These are phyloP conservation scores for Fusarium avenaceum DNA, from an alignment of 2,329 filamentous ascomycete genomes.

Conservation along the genomic window DNA sequence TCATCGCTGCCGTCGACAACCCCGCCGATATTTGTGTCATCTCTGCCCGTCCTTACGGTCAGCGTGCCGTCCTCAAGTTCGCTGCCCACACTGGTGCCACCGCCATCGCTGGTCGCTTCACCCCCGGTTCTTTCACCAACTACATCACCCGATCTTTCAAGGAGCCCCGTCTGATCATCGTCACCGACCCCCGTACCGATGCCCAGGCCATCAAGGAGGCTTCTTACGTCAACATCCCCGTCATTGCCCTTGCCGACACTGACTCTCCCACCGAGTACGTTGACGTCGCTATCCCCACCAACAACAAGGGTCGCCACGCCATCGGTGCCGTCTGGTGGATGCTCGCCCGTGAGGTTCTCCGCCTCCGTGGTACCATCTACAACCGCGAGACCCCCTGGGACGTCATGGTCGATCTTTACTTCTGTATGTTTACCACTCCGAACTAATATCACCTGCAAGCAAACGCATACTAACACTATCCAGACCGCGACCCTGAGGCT, in stretches of 20 bases:
- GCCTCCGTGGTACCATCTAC: conserved; percentile 96
- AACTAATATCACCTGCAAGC: background rate
- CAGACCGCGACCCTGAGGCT: conserved; percentile 97
- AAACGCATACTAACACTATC: conserved; percentile 29
- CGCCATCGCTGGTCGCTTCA: conserved; percentile 99
- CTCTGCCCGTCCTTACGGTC: conserved; percentile 98
- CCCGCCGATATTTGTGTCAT: conserved; percentile 99
- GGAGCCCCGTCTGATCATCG: conserved; percentile 99
- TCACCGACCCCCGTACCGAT: conserved; percentile 99
- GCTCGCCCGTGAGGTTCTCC: conserved; percentile 99
- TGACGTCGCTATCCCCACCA: conserved; percentile 99
- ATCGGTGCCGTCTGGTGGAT: conserved; percentile 99
- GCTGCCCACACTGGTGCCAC: conserved; percentile 97
- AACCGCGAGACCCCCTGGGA: conserved; percentile 98
- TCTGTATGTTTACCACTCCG: conserved; percentile 73
- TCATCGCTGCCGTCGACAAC: conserved; percentile 99
- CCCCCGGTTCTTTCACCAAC: conserved; percentile 99
- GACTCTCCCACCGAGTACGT: conserved; percentile 99
- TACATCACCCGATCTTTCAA: conserved; percentile 99
- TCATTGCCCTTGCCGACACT: conserved; percentile 98
- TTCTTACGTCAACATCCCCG: conserved; percentile 99
- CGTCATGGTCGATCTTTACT: conserved; percentile 99
- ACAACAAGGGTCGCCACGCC: conserved; percentile 99
- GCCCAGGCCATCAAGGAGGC: conserved; percentile 99
- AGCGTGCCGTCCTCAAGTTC: conserved; percentile 99